Percentiles rank a stretch among this genome's conserved stretches.
These are phyloP conservation scores for Microbotryomycetes sp. DNA, from an alignment of 1,284 basidiomycete genomes.

Conservation along the genomic window DNA sequence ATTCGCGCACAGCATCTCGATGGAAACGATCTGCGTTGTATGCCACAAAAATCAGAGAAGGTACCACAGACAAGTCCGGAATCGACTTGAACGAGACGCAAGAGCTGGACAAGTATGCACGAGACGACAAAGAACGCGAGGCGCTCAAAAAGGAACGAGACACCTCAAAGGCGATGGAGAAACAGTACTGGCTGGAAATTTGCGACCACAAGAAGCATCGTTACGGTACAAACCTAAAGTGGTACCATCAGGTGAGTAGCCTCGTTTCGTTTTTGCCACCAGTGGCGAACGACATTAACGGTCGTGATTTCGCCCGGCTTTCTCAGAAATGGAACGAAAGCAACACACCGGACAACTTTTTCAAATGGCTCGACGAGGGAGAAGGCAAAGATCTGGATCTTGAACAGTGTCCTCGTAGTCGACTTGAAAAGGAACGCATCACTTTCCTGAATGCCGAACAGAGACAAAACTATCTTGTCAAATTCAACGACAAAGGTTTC, in stretches of 20 bases:
- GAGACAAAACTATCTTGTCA: conserved; percentile 63
- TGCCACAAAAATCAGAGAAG: conserved; percentile 30
- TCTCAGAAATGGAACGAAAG: conserved; percentile 57
- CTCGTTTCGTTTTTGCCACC: conserved; percentile 37
- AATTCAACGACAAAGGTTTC: conserved; percentile 57
- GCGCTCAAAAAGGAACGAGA: conserved; percentile 19
- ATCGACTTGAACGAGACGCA: conserved; percentile 23
- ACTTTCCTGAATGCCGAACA: conserved; percentile 62
- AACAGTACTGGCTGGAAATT: conserved; percentile 23
- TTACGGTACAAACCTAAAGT: conserved; percentile 58
- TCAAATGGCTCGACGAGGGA: conserved; percentile 65
- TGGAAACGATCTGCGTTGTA: conserved; percentile 36
- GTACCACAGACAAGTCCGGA: conserved; percentile 3
- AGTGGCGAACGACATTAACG: conserved; percentile 49
- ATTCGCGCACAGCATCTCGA: conserved; percentile 22
- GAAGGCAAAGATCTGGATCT: conserved; percentile 59
- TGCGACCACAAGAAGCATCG: conserved; percentile 61
- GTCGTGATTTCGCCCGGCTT: too few relatives aligned
- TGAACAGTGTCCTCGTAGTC: conserved; percentile 59
- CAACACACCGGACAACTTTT: conserved; percentile 64
- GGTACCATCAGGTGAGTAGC: conserved; percentile 21
- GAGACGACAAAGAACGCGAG: conserved; percentile 16
- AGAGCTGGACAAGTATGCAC: conserved; percentile 9
- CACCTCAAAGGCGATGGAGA: conserved; percentile 31
- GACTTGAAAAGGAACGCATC: conserved; percentile 58